Evolutionary conservation across 2,329 filamentous ascomycete species (phyloP).

Genomic region (Cladosporium sphaerospermum): DNA sequence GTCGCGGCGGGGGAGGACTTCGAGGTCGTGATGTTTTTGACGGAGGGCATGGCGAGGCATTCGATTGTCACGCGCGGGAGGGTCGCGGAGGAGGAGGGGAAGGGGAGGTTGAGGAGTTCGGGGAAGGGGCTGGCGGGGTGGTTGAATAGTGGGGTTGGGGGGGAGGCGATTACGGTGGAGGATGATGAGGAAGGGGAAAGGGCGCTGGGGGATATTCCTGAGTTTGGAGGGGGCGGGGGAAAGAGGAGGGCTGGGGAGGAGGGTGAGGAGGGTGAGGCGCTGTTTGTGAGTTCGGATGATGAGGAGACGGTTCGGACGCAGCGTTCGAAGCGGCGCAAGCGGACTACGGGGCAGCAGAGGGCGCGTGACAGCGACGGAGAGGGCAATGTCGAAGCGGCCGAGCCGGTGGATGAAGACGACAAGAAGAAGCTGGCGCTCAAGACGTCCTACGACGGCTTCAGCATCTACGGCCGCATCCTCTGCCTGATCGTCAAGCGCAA

Average conservation of each 20-base stretch:
- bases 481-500: slow-evolving; percentile 82
- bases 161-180: slow-evolving; percentile 37
- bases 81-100: slow-evolving; percentile 48
- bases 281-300: slow-evolving; percentile 34
- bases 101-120: slow-evolving; percentile 39
- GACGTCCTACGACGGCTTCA: slow-evolving; percentile 90
- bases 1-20: slow-evolving; percentile 85
- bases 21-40: slow-evolving; percentile 89
- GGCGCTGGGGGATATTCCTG: slow-evolving; percentile 53
- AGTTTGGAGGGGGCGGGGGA: slow-evolving; percentile 18
- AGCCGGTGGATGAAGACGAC: slow-evolving; percentile 48
- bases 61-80: slow-evolving; percentile 83
- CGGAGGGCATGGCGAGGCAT: slow-evolving; percentile 77
- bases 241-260: slow-evolving; percentile 20
- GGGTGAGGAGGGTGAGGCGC: slow-evolving; percentile 25
- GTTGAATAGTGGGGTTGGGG: slow-evolving; percentile 34
- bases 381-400: slow-evolving; percentile 13
- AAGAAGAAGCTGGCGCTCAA: slow-evolving; percentile 88
- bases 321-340: slow-evolving; percentile 20
- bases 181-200: slow-evolving; percentile 46
- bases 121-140: slow-evolving; percentile 43
- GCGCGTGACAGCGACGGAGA: slow-evolving; percentile 16
- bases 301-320: slow-evolving; percentile 31
- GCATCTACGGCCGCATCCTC: slow-evolving; percentile 86
- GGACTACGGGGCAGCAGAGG: slow-evolving; percentile 14